Base-by-base conservation (phyloP, 2,329 filamentous ascomycete genomes). In the Stagonosporopsis tanaceti region DNA sequence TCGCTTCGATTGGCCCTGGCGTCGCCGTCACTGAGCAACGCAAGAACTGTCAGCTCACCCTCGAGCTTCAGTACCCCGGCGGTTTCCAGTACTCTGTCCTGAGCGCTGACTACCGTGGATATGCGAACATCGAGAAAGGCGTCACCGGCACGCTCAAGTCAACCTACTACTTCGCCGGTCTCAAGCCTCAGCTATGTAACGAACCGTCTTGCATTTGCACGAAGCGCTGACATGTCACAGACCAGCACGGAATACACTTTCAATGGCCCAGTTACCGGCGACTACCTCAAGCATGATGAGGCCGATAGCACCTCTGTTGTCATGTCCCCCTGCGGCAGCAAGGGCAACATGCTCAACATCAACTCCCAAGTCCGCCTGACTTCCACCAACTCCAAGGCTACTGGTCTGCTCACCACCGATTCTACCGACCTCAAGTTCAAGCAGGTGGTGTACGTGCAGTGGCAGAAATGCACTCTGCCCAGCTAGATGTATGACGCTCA, bases 1-100 rank as follows among this genome's bases (percentile, higher is more conserved):
- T 82, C 39, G 82, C 81, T 35, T 79, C 81, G 47, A 79, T 83
- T 37, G 82, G 82, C 44, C 75, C 77, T 15, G 73, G 74, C 50
- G 71, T 81, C 50, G 34, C 76, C 9, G 65, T 80, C 39, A 77
- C 76, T 39, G 75, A 82, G 54, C 74, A 76, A 65, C 80, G 82
- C 69, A 81, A 81, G 76, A 84, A 84, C 73, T 85, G 82, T 76
- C 80, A 84, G 70, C 72, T 84, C 59, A 84, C 83, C 70, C 70
- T 84, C 62, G 78, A 82, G 71, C 74, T 85, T 53, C 69, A 77
- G 53, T 84, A 84, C 66, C 82, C 82, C 14, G 75, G 75, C 51
- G 82, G 82, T 48, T 84, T 81, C 77, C 80, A 83, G 72, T 84
- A 81, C 76, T 82, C 79, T 47, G 70, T 84, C 64, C 77, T 84